phyloP scores from a whole-genome alignment of 345 rosid genomes.

The Physaria fendleri region DNA sequence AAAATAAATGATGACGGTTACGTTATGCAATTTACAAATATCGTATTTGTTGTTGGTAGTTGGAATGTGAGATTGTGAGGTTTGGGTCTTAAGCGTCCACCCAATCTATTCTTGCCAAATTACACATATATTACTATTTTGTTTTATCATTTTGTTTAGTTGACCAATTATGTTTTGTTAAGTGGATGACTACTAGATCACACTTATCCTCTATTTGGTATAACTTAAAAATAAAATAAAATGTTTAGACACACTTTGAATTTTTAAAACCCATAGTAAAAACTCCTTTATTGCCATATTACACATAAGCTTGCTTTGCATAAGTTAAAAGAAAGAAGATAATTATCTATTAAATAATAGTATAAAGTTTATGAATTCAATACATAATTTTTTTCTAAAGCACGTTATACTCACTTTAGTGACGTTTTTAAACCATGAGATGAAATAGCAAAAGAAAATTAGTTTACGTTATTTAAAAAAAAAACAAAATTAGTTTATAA shows the following conservation, averaged over 20 bases:
- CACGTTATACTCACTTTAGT: too few relatives aligned
- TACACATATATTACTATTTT: background rate
- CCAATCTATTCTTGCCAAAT: slow-evolving; percentile 16
- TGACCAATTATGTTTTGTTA: background rate
- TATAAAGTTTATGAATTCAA: background rate
- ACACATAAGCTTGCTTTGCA: too few relatives aligned
- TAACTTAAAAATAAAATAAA: too few relatives aligned
- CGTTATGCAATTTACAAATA: slow-evolving; percentile 4
- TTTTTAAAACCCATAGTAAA: too few relatives aligned
- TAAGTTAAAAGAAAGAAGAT: background rate
- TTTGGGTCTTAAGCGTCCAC: background rate
- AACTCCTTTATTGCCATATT: too few relatives aligned
- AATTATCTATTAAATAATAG: background rate
- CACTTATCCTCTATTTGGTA: slow-evolving; percentile 23
- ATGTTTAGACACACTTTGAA: too few relatives aligned
- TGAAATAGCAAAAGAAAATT: too few relatives aligned
- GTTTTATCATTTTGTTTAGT: background rate
- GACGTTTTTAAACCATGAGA: too few relatives aligned
- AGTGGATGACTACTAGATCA: slow-evolving; percentile 22
- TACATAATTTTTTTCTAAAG: too few relatives aligned
- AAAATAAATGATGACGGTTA: background rate
- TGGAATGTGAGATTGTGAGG: background rate
- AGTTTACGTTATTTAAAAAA: too few relatives aligned
- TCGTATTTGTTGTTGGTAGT: slow-evolving; percentile 4
- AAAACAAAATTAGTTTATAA: too few relatives aligned